Evolutionary conservation across 2,329 filamentous ascomycete species (phyloP), one percentile per base, ranked within the genome.

Genomic region (Apiospora arundinis): DNA sequence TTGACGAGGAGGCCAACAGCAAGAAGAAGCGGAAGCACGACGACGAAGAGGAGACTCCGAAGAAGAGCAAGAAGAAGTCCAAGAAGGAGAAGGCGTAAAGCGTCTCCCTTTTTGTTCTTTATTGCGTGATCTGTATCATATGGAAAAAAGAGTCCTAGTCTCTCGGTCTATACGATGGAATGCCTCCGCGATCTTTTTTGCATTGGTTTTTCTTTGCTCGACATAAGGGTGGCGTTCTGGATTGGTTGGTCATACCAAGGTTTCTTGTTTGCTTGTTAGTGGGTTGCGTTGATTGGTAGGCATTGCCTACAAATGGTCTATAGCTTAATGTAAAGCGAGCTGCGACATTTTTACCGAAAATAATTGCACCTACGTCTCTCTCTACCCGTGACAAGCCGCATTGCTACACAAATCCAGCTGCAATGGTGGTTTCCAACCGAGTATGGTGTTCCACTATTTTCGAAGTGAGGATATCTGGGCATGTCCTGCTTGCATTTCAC

Each of bases 11-110:
- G 76, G 72, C 80, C 25, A 80, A 79, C 73, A 80, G 83, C 77
- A 94, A 94, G 89, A 94, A 94, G 88, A 93, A 94, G 88, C 89
- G 91, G 80, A 93, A 93, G 85, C 86, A 87, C 73, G 90, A 90
- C 67, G 92, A 90, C 73, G 90, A 91, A 75, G 85, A 74, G 85
- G 88, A 81, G 88, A 63, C 56, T 23, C 56, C 56, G 32, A 69
- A 88, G 81, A 89, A 80, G 77, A 79, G 74, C 71, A 92, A 92
- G 81, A 90, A 89, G 82, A 90, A 90, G 83, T 85, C 87, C 80
- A 92, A 92, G 86, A 87, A 88, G 82, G 86, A 89, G 80, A 89
- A 87, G 81, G 84, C 86, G 79, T 82, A 84, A 75, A 86, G 12
- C 11, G 67, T 28, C 32, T 67, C 12, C 21, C 37, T 23, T 37